Conservation (phyloP, 2,329 filamentous ascomycete species). For the Passalora sequoiae region DNA sequence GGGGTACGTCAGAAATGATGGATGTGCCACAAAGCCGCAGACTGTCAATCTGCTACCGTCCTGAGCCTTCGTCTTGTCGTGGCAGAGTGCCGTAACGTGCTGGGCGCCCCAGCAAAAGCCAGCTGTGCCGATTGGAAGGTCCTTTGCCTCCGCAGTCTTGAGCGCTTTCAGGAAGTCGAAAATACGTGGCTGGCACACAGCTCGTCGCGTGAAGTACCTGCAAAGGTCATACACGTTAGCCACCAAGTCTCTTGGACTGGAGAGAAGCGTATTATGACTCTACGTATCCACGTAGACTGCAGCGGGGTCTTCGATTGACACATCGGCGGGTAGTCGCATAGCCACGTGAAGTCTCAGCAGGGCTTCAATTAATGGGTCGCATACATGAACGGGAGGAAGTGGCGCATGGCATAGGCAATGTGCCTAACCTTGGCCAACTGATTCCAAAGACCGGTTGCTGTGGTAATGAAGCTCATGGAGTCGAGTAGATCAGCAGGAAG, state of each 20-base stretch:
- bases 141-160: slow-evolving; percentile 26
- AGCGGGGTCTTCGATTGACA: too few species aligned
- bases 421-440: slow-evolving; percentile 32
- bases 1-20: slow-evolving; percentile 32
- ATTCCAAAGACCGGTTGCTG: slow-evolving; percentile 29
- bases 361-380: too few species aligned
- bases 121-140: slow-evolving; percentile 32
- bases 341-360: too few species aligned
- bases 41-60: slow-evolving; percentile 31
- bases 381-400: slow-evolving; percentile 28
- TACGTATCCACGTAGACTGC: too few species aligned
- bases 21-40: slow-evolving; percentile 35
- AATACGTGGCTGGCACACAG: slow-evolving; percentile 22
- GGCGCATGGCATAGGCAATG: slow-evolving; percentile 19
- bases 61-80: slow-evolving; percentile 28
- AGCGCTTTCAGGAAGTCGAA: slow-evolving; percentile 29
- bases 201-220: slow-evolving; percentile 7
- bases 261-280: too few species aligned
- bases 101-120: slow-evolving; percentile 37
- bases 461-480: slow-evolving; percentile 24
- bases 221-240: too few species aligned
- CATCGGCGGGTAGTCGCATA: too few species aligned
- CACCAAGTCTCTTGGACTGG: too few species aligned
- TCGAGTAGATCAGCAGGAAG: slow-evolving; percentile 27
- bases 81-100: slow-evolving; percentile 33